Percentiles rank a stretch among this genome's conserved stretches.
These are phyloP conservation scores for Colletotrichum endophyticum DNA, from an alignment of 2,329 filamentous ascomycete species.

Conservation along the genomic window DNA sequence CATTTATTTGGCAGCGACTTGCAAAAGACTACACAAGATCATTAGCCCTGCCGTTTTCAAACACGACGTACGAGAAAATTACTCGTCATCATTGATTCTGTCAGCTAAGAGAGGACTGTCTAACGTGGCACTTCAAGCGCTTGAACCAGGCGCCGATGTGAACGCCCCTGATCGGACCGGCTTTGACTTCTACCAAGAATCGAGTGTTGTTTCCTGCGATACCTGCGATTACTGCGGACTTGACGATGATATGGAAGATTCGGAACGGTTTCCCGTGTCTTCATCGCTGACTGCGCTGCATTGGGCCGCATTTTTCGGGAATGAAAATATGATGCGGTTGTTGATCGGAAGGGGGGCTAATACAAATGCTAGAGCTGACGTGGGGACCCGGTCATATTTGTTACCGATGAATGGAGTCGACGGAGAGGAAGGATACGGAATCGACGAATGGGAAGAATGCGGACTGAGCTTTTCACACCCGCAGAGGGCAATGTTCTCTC, in stretches of 20 bases:
- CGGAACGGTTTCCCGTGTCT: background rate
- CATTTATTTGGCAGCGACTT: background rate
- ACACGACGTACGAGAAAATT: background rate
- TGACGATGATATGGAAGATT: too few species aligned
- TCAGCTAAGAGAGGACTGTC: background rate
- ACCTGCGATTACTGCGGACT: too few species aligned
- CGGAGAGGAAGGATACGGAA: too few species aligned
- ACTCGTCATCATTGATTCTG: background rate
- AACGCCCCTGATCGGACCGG: background rate
- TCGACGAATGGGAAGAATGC: background rate
- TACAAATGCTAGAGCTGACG: background rate
- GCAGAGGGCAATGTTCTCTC: background rate
- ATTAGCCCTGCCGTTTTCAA: background rate
- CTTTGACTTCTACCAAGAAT: background rate
- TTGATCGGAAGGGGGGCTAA: background rate
- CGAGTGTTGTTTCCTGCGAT: too few species aligned
- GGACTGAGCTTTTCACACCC: fast-evolving
- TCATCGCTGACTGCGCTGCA: background rate
- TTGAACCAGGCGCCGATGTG: background rate
- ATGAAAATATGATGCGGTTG: background rate
- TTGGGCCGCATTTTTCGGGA: background rate
- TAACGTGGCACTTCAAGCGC: background rate
- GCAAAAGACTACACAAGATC: background rate
- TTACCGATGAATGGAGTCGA: too few species aligned
- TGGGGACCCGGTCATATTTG: background rate